Evolutionary conservation across 192 early-diverging fungal genomes (phyloP).

Genomic region (Umbelopsis isabellina): DNA sequence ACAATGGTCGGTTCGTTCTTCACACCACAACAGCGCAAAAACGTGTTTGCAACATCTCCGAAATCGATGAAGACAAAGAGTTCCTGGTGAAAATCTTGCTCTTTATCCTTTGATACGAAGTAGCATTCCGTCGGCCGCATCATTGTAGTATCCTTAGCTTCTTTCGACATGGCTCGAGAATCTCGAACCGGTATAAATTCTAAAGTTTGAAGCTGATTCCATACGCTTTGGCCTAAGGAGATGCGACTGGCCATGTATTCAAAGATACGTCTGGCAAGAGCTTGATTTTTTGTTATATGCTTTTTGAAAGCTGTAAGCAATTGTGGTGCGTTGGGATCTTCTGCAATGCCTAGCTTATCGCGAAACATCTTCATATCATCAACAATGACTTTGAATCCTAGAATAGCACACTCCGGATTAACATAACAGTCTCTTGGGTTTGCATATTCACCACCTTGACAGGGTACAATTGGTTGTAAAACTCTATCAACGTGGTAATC

Average conservation of each 20-base stretch:
- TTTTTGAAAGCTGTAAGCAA: slow-evolving; percentile 45
- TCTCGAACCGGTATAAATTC: slow-evolving; percentile 67
- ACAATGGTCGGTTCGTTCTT: slow-evolving; percentile 75
- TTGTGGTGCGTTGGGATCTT: slow-evolving; percentile 53
- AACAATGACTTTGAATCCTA: slow-evolving; percentile 71
- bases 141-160: slow-evolving; percentile 40
- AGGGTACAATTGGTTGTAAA: slow-evolving; percentile 60
- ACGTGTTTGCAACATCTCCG: slow-evolving; percentile 70
- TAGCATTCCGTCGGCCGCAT: slow-evolving; percentile 54
- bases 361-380: slow-evolving; percentile 51
- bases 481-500: slow-evolving; percentile 55
- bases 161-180: slow-evolving; percentile 13
- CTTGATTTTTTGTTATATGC: slow-evolving; percentile 30
- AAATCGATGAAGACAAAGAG: slow-evolving; percentile 71
- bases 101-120: slow-evolving; percentile 49
- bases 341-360: slow-evolving; percentile 67
- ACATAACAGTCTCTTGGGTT: slow-evolving; percentile 68
- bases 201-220: slow-evolving; percentile 50
- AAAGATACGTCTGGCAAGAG: slow-evolving; percentile 61
- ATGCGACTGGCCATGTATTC: slow-evolving; percentile 68
- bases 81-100: slow-evolving; percentile 49
- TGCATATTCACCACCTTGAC: slow-evolving; percentile 43
- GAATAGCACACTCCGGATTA: slow-evolving; percentile 57
- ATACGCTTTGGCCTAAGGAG: slow-evolving; percentile 58
- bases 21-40: slow-evolving; percentile 83